A percentile compares a stretch with the other conserved stretches of the same genome.
phyloP scores from a whole-genome alignment of 2,329 filamentous ascomycete genomes.

The Neofusicoccum cordaticola region DNA sequence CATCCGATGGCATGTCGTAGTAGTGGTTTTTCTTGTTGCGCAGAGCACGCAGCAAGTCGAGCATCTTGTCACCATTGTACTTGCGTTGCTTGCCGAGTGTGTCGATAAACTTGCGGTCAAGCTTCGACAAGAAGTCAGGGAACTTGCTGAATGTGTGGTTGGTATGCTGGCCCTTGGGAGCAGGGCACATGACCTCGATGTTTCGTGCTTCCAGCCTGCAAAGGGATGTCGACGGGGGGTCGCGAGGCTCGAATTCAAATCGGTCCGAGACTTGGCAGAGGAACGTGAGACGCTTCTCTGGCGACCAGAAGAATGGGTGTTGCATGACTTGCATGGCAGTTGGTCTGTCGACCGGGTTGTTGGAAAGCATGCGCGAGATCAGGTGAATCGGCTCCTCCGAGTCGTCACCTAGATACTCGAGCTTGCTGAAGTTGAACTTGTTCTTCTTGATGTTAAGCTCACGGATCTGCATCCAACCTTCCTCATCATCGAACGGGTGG shows the following conservation, averaged over 20 bases:
- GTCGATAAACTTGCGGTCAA: constrained; percentile 81
- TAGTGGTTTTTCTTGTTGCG: constrained; percentile 98
- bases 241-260: constrained; percentile 87
- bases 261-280: constrained; percentile 96
- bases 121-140: constrained; percentile 72
- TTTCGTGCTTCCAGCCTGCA: constrained; percentile 54
- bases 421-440: constrained; percentile 66
- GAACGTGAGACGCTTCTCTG: constrained; percentile 85
- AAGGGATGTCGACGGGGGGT: constrained; percentile 71
- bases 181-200: constrained; percentile 36
- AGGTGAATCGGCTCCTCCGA: constrained; percentile 84
- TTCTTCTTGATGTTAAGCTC: constrained; percentile 97
- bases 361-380: constrained; percentile 74
- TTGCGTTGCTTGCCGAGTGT: constrained; percentile 91
- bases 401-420: constrained; percentile 77
- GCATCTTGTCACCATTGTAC: constrained; percentile 77
- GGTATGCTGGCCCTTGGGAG: constrained; percentile 19
- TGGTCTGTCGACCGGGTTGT: constrained; percentile 65
- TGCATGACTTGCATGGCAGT: constrained; percentile 76
- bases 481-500: constrained; percentile 92
- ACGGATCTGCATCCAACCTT: constrained; percentile 77
- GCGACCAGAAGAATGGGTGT: constrained; percentile 94
- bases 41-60: constrained; percentile 84
- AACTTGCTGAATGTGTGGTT: constrained; percentile 54
- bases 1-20: constrained; percentile 83